These are phyloP conservation scores for Phellopilus nigrolimitatus DNA, from an alignment of 1,284 basidiomycete genomes.

Conservation along the genomic window DNA sequence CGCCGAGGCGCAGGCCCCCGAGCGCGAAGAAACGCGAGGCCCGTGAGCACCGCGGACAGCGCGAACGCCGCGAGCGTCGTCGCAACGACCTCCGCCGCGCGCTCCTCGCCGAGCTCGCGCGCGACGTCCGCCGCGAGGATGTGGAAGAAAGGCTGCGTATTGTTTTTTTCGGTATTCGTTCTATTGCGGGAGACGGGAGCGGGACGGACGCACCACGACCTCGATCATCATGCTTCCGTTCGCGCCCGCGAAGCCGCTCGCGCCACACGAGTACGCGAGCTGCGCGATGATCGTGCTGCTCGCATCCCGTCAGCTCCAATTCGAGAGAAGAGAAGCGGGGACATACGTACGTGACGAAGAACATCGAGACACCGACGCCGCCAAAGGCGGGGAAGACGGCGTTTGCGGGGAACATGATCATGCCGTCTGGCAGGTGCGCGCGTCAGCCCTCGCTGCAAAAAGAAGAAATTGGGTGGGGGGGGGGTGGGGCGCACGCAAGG, in stretches of 20 bases:
- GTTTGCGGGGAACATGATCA: conserved; percentile 90
- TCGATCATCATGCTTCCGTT: conserved; percentile 99
- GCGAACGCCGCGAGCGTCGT: conserved; percentile 91
- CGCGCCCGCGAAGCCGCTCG: conserved; percentile 82
- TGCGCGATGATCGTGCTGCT: conserved; percentile 74
- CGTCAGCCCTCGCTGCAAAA: not conserved
- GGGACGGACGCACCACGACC: conserved; percentile 69
- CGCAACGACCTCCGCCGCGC: conserved; percentile 72
- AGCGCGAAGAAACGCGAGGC: conserved; percentile 81
- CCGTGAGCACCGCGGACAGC: conserved; percentile 87
- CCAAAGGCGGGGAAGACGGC: conserved; percentile 81
- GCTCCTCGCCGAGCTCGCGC: conserved; percentile 63
- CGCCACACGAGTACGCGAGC: conserved; percentile 81
- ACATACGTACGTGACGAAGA: conserved; percentile 74
- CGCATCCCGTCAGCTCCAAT: too few species aligned
- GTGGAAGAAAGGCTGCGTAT: conserved; percentile 84
- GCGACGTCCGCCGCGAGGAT: conserved; percentile 82
- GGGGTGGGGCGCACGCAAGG: conserved; percentile 55
- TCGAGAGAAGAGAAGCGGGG: conserved; percentile 4
- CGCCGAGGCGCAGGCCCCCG: conserved; percentile 81
- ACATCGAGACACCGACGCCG: conserved; percentile 91
- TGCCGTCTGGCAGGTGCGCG: conserved; percentile 48
- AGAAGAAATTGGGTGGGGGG: conserved; percentile 5
- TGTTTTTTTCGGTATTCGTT: not conserved
- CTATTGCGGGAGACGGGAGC: not conserved